Base-by-base conservation (phyloP, 768 basidiomycete genomes). In the Lentinula sp. region DNA sequence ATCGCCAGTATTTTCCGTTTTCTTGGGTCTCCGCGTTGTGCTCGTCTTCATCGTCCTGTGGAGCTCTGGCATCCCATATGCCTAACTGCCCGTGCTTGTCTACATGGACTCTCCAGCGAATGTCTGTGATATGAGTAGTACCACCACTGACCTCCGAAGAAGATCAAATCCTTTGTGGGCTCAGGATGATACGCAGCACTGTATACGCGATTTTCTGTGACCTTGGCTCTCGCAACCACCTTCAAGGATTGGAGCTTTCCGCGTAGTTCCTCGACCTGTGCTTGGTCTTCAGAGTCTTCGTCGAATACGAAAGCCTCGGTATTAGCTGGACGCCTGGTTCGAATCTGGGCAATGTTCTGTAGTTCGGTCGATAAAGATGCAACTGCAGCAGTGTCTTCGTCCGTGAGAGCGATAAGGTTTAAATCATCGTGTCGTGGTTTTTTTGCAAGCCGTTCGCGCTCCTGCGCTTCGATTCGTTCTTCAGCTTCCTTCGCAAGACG, bases 1-100 rank as follows among this genome's bases (percentile, higher is more conserved):
- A 72, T 9, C 85, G 82, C 87, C 88, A 93, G 67, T 87, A 87
- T 70, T 83, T 87, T 3, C 92, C 92, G n/a, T 81, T 80, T 70
- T 87, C 86, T 35, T 69, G 66, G 40, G 82, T 79, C 21, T 68
- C 70, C 10, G 72, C 65, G 34, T 69, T 60, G 23, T 76, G 73
- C 53, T 84, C 81, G 0, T 72, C 84, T 60, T 90, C 89, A 48
- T 88, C 89, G 34, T 89, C 88, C 21, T 73, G 65, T 8, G 84
- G 74, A 2, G 92, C 90, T 63, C 83, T 82, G 9, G 92, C 87
- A 72, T 94, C 92, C 92, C 92, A 94, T 39, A 94, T 86, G 2
- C 91, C 92, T 43, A 94, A 74, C 66, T 86, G 82, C 0, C 92
- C 92, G 64, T 90, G 85, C 67, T 93, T 94, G 67, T 93, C 92